Evolutionary conservation across 495 filamentous ascomycete species (phyloP), one percentile per base, ranked within the genome.

Genomic region (Talaromyces adpressus): DNA sequence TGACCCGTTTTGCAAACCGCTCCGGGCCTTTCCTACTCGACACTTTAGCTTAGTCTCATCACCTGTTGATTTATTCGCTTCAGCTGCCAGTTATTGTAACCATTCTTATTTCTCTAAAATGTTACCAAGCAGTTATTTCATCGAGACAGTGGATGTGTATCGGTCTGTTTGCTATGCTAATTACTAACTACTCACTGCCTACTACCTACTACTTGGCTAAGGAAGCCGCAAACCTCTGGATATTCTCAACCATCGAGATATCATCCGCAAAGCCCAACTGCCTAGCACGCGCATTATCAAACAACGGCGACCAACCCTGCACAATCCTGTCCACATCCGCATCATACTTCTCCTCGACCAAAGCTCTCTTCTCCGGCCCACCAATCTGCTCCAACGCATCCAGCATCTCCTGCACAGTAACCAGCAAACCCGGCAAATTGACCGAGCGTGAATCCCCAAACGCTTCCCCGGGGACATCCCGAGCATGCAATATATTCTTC

Each of bases 341-440:
- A 71, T 92, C 85, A 68, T 81, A 83, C 74, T 82, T 81, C 72
- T 91, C 88, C 70, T 80, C 81, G 29, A 93, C 78, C 56, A 88
- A 73, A 66, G 73, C 74, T 72, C 89, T 67, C 70, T 80, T 83
- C 47, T 92, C 87, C 75, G 86, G 78, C 0, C 91, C 90, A 1
- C 87, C 90, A 30, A 90, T 81, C 67, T 82, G 83, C 63, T 82
- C 83, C 71, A 94, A 69, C 47, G 88, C 85, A 69, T 91, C 87
- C 75, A 92, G 75, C 82, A 93, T 85, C 70, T 94, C 85, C 73
- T 88, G 82, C 18, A 91, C 78, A 18, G 81, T 89, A 16, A 90
- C 87, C 47, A 84, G 84, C 62, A 90, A 79, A 1, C 91, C 90
- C 0, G 91, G 91, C 53, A 93, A 70, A 73, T 92, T 91, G 23